phyloP scores from a whole-genome alignment of 2,329 filamentous ascomycete species.

The Talaromyces sp. region DNA sequence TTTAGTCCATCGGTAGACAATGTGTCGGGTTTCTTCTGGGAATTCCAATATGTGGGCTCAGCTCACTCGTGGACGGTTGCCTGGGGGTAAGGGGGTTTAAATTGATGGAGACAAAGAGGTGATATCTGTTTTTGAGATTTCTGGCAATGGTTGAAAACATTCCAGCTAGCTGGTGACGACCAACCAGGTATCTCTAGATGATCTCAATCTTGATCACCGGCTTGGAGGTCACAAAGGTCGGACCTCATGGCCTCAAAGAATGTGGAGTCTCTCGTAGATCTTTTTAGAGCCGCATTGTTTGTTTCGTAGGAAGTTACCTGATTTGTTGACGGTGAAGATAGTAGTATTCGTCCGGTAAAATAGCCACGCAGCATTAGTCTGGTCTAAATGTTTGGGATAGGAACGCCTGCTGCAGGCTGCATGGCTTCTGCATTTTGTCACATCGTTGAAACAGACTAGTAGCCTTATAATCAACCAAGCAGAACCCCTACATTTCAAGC shows the following conservation, averaged over 20 bases:
- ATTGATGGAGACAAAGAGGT: not conserved
- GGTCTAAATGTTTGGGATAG: not conserved
- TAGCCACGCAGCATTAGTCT: not conserved
- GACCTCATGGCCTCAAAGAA: not conserved
- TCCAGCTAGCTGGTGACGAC: conserved; percentile 1
- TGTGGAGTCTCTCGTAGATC: not conserved
- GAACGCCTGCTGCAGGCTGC: conserved; percentile 2
- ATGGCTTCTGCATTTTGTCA: not conserved
- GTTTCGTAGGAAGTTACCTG: not conserved
- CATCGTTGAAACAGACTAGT: not conserved
- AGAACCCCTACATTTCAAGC: not conserved
- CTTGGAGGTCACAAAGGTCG: not conserved
- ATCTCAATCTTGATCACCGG: not conserved
- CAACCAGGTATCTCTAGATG: not conserved
- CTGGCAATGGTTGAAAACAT: not conserved
- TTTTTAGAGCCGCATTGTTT: not conserved
- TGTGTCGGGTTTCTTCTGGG: not conserved
- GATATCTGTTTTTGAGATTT: not conserved
- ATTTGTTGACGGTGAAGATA: not conserved
- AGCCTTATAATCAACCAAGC: not conserved
- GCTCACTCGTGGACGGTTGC: conserved; percentile 1
- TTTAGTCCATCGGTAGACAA: not conserved
- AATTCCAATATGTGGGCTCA: not conserved
- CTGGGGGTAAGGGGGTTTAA: not conserved
- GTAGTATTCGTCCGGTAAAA: not conserved